Conservation (phyloP, 768 basidiomycete genomes). For the Calocera cornea region DNA sequence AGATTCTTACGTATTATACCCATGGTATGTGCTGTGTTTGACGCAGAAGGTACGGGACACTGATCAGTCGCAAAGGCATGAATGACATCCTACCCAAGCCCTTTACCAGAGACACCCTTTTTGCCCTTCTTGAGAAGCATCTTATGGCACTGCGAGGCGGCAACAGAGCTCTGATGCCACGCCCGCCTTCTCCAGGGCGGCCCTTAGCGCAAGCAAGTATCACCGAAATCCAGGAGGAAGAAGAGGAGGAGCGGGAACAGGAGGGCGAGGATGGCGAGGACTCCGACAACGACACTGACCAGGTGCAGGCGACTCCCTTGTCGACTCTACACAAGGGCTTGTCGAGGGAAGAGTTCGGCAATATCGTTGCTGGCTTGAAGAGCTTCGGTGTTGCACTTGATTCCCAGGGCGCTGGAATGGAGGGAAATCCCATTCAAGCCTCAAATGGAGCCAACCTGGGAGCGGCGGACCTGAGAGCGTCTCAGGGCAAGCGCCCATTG, state of each 20-base stretch:
- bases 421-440: not conserved
- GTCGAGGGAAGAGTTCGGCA: not conserved
- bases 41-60: not conserved
- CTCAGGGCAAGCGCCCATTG: not conserved
- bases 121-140: conserved; percentile 69
- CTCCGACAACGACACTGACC: not conserved
- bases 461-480: not conserved
- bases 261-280: not conserved
- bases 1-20: conserved; percentile 82
- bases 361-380: not conserved
- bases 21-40: conserved; percentile 33
- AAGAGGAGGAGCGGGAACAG: not conserved
- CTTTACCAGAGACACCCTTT: conserved; percentile 83
- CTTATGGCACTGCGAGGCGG: not conserved
- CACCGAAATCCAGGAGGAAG: not conserved
- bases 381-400: not conserved
- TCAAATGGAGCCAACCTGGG: not conserved
- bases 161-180: not conserved
- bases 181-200: not conserved
- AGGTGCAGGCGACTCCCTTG: not conserved
- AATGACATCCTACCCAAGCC: conserved; percentile 95
- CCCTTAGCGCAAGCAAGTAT: not conserved
- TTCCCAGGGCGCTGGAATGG: not conserved
- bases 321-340: not conserved
- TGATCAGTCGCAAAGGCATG: conserved; percentile 45